Conservation (phyloP, 768 basidiomycete genomes). For the Mycena galericulata region DNA sequence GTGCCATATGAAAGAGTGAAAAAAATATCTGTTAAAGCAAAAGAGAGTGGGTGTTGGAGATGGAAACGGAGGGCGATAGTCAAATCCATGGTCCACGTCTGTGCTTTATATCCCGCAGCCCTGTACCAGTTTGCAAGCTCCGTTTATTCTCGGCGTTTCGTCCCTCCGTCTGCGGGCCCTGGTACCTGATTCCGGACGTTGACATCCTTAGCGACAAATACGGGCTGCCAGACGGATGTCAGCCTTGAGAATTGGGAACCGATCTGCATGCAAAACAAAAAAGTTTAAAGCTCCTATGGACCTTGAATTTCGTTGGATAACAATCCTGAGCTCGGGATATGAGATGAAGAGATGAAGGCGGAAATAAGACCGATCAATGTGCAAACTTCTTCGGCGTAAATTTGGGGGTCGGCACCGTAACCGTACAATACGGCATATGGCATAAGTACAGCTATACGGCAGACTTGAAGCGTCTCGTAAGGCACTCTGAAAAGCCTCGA, state of each 20-base stretch:
- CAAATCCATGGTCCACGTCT: slow-evolving; percentile 12
- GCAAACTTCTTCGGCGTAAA: too few species aligned
- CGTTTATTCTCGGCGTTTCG: too few species aligned
- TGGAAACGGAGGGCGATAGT: slow-evolving; percentile 8
- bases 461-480: too few species aligned
- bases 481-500: too few species aligned
- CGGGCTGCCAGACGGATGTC: slow-evolving; percentile 6
- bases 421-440: too few species aligned
- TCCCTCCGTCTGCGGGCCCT: too few species aligned
- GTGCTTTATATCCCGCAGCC: slow-evolving; percentile 14
- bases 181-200: too few species aligned
- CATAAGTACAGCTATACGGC: too few species aligned
- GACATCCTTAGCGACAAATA: neutral
- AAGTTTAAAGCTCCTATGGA: slow-evolving; percentile 6
- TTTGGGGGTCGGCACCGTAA: too few species aligned
- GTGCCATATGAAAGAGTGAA: slow-evolving; percentile 8
- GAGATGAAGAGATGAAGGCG: slow-evolving; percentile 1
- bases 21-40: neutral
- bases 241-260: slow-evolving; percentile 3
- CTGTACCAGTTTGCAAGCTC: neutral
- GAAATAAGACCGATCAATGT: neutral
- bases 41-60: slow-evolving; percentile 7
- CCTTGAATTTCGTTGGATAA: slow-evolving; percentile 12
- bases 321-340: neutral
- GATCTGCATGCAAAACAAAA: slow-evolving; percentile 5